These are phyloP conservation scores for Xylaria intraflava DNA, from an alignment of 495 filamentous ascomycete species.

Conservation along the genomic window DNA sequence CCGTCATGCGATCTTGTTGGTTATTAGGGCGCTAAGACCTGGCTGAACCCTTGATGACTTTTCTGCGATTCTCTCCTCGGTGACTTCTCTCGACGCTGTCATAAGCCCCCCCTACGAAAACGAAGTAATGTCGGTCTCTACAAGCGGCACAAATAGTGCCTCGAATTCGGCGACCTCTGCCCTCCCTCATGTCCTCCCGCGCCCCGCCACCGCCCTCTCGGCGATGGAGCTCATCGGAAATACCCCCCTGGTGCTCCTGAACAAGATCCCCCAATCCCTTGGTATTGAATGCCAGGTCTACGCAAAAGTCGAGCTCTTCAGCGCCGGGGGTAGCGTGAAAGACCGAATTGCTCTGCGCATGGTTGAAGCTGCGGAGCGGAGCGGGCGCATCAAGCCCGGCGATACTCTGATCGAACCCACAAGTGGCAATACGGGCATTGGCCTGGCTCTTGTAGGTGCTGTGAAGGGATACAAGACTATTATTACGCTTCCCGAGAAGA, in stretches of 20 bases:
- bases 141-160: conserved; percentile 9
- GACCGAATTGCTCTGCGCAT: conserved; percentile 95
- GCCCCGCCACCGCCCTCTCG: conserved; percentile 28
- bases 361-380: conserved; percentile 91
- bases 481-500: conserved; percentile 98
- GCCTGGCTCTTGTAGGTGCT: conserved; percentile 84
- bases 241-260: conserved; percentile 87
- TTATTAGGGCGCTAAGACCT: background rate
- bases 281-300: conserved; percentile 88
- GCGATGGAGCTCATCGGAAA: conserved; percentile 71
- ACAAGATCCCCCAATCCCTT: conserved; percentile 80
- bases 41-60: background rate
- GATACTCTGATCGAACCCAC: conserved; percentile 98
- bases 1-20: background rate
- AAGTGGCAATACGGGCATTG: conserved; percentile 97
- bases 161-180: background rate
- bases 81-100: background rate
- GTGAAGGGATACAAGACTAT: conserved; percentile 98
- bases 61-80: background rate
- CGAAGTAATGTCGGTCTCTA: conserved; percentile 16
- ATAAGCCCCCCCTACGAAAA: background rate
- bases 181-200: conserved; percentile 18
- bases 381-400: conserved; percentile 90
- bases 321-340: conserved; percentile 96
- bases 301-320: conserved; percentile 94